Percentiles rank a stretch among this genome's conserved stretches.
Evolutionary conservation across 352 stramenopile species (phyloP).

Genomic region (Hyaloperonospora brassicae): DNA sequence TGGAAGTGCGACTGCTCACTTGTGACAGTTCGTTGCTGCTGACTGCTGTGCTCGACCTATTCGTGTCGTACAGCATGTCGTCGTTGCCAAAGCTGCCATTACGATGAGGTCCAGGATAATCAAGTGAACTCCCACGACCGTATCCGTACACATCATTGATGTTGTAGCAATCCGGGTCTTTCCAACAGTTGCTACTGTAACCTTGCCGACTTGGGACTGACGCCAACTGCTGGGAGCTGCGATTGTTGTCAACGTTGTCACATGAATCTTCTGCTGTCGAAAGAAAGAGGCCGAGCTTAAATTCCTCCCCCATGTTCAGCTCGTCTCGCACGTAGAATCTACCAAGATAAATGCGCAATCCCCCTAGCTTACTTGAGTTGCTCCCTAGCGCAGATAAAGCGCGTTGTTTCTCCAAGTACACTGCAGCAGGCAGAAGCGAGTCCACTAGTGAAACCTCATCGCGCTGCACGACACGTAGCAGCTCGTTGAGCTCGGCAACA

Average conservation of each 20-base stretch:
- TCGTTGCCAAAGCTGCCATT: constrained; percentile 28
- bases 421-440: constrained; percentile 51
- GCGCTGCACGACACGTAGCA: constrained; percentile 62
- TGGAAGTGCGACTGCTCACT: constrained; percentile 19
- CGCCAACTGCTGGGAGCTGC: constrained; percentile 12
- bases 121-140: constrained; percentile 29
- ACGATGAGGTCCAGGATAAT: constrained; percentile 18
- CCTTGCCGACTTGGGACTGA: constrained; percentile 17
- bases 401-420: constrained; percentile 57
- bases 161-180: constrained; percentile 30
- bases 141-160: constrained; percentile 37
- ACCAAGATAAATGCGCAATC: constrained; percentile 61
- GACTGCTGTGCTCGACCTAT: constrained; percentile 23
- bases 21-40: constrained; percentile 14
- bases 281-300: constrained; percentile 66
- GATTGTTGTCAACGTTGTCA: constrained; percentile 22
- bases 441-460: constrained; percentile 44
- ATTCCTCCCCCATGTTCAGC: constrained; percentile 55
- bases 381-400: constrained; percentile 26
- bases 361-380: constrained; percentile 42
- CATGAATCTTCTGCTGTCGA: constrained; percentile 38
- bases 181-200: constrained; percentile 18
- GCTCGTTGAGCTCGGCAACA: constrained; percentile 68
- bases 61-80: constrained; percentile 31
- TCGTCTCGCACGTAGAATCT: constrained; percentile 72